Percentiles rank a stretch among this genome's conserved stretches.
Evolutionary conservation across 176 grass and related monocot species (phyloP).

Genomic region (Lolium rigidum): DNA sequence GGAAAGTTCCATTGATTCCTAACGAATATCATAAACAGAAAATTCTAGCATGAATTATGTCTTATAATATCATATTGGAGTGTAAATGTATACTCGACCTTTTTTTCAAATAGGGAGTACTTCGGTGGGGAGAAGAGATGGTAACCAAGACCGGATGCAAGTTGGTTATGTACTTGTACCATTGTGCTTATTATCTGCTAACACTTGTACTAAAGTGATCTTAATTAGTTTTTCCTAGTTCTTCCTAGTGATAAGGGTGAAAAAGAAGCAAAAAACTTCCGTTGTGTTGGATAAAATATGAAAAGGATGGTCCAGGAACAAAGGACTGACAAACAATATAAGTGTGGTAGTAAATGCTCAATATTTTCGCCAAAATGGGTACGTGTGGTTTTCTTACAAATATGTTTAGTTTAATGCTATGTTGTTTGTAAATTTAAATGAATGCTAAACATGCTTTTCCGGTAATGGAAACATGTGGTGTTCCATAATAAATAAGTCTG

Average conservation of each 20-base stretch:
- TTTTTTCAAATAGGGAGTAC: neutral
- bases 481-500: too few relatives aligned
- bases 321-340: too few relatives aligned
- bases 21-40: too few relatives aligned
- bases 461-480: too few relatives aligned
- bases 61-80: too few relatives aligned
- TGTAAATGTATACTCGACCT: too few relatives aligned
- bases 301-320: neutral
- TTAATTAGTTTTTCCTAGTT: neutral
- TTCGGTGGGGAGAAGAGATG: neutral
- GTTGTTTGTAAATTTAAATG: neutral
- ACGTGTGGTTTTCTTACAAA: neutral
- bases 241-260: neutral
- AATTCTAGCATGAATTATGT: too few relatives aligned
- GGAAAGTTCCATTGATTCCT: too few relatives aligned
- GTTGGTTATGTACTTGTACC: constrained; percentile 12
- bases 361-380: neutral
- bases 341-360: neutral
- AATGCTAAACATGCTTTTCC: neutral
- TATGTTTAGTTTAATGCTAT: too few relatives aligned
- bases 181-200: neutral
- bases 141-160: constrained; percentile 18
- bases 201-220: neutral
- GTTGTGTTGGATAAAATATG: neutral
- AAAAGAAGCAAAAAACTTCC: neutral